Conservation (phyloP, 208 protist genomes). For the Acanthamoeba triangularis region DNA sequence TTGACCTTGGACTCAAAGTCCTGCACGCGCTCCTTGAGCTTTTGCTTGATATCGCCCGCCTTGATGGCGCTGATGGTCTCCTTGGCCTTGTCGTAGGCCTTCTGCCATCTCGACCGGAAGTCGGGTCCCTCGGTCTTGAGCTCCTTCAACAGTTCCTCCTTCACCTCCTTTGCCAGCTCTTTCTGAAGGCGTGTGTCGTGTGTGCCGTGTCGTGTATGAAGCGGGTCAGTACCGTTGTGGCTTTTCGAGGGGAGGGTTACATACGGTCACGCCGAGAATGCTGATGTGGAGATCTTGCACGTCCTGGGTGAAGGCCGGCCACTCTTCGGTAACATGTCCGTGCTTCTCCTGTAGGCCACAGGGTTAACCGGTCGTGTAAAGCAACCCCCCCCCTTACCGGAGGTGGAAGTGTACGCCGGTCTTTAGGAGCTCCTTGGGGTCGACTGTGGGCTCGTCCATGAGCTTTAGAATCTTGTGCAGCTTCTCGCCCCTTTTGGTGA, state of each 20-base stretch:
- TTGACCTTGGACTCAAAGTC: constrained; percentile 2
- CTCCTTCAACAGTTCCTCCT: background rate
- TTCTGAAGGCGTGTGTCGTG: background rate
- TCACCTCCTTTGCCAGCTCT: background rate
- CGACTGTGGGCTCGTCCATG: background rate
- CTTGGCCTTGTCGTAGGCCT: background rate
- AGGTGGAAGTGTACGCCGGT: background rate
- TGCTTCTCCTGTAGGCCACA: background rate
- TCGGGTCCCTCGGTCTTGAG: background rate
- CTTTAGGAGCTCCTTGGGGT: background rate
- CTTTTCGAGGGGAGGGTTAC: background rate
- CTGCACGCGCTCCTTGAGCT: background rate
- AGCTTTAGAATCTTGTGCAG: constrained; percentile 14
- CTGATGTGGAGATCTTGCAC: background rate
- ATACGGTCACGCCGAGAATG: background rate
- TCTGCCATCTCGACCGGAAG: background rate
- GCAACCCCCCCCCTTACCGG: background rate
- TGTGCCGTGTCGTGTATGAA: background rate
- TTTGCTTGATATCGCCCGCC: background rate
- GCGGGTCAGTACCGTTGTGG: too few species aligned
- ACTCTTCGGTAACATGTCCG: constrained; percentile 20
- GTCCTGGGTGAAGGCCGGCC: background rate
- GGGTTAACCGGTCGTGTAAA: background rate
- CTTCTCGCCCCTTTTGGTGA: background rate
- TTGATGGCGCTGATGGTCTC: background rate